phyloP scores from a whole-genome alignment of 2,329 filamentous ascomycete genomes.

The Colletotrichum siamense region DNA sequence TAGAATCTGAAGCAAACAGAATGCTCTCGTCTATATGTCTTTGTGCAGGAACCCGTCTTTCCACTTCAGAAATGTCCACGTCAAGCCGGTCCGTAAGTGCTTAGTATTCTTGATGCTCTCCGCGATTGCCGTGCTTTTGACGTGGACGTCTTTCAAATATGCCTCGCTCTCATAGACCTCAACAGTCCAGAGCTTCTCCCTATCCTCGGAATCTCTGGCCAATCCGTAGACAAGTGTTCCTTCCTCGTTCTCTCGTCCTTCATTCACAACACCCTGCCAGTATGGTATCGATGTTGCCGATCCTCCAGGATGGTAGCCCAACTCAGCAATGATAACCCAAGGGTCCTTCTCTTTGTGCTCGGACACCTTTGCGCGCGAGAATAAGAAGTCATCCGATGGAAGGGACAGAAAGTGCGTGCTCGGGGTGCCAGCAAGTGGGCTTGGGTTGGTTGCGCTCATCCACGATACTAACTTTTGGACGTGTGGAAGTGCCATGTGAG shows the following conservation, averaged over 20 bases:
- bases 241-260: neutral
- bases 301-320: neutral
- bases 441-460: neutral
- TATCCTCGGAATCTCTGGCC: neutral
- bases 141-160: neutral
- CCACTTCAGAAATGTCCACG: neutral
- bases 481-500: neutral
- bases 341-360: neutral
- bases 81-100: neutral
- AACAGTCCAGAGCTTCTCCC: neutral
- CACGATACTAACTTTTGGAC: neutral
- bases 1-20: fast-evolving
- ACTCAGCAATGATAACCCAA: neutral
- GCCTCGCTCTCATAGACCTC: neutral
- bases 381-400: neutral
- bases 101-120: neutral
- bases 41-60: neutral
- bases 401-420: neutral
- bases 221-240: neutral
- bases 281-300: neutral
- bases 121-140: neutral
- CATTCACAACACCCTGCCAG: neutral
- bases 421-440: neutral
- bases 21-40: neutral
- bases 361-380: neutral